Conservation (phyloP, 768 basidiomycete genomes). For the Leccinum fibrillosum region DNA sequence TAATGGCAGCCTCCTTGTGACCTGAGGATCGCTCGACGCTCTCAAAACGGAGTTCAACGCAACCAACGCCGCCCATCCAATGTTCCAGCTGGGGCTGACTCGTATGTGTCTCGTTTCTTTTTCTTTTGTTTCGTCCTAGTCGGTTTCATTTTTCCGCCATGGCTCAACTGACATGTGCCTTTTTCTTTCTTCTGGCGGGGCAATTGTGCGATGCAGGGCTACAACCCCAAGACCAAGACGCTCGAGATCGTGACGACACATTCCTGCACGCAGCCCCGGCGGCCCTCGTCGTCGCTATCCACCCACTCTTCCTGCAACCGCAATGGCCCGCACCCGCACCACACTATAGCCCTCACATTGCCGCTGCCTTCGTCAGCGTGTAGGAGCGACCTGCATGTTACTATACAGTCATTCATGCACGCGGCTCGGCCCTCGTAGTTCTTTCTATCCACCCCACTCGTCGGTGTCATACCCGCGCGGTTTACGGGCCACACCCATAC, state of each 20-base stretch:
- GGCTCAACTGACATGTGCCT: background rate
- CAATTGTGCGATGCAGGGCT: conserved; percentile 46
- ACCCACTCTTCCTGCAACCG: no score
- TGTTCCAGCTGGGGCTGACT: conserved; percentile 98
- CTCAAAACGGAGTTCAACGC: conserved; percentile 83
- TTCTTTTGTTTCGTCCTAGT: background rate
- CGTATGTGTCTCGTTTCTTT: conserved; percentile 37
- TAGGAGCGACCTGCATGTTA: no score
- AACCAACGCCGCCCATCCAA: conserved; percentile 77
- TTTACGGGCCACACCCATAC: no score
- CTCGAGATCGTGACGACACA: conserved; percentile 85
- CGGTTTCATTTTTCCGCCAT: conserved; percentile 29
- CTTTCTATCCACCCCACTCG: no score
- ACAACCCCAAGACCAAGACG: conserved; percentile 59
- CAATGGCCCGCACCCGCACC: no score
- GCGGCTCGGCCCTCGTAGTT: no score
- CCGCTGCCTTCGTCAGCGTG: no score
- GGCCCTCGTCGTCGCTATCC: no score
- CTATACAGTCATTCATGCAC: no score
- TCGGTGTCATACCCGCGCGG: no score
- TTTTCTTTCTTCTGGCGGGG: background rate
- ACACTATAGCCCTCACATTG: no score
- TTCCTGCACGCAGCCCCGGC: no score
- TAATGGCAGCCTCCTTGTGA: conserved; percentile 52
- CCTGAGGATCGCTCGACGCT: conserved; percentile 69